Evolutionary conservation across 176 grass and related monocot genomes (phyloP).

Genomic region (Panicum miliaceum): DNA sequence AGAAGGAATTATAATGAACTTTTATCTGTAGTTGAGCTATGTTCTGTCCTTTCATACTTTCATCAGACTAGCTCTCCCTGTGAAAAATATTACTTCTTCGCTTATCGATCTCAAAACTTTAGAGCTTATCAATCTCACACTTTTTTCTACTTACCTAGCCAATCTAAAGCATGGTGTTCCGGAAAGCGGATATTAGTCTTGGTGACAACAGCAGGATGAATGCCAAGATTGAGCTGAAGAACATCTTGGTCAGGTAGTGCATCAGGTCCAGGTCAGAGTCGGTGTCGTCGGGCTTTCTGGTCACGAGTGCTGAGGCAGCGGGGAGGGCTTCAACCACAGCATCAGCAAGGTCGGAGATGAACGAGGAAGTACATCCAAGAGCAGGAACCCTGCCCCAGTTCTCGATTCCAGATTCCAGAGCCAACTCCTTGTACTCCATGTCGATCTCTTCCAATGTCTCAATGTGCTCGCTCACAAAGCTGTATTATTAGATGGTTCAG

Average conservation of each 20-base stretch:
- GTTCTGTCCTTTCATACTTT: neutral
- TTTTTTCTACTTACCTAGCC: slow-evolving; percentile 8
- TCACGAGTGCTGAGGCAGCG: slow-evolving; percentile 49
- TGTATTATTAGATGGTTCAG: slow-evolving; percentile 36
- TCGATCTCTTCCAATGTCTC: slow-evolving; percentile 97
- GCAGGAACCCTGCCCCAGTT: slow-evolving; percentile 97
- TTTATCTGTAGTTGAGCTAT: neutral
- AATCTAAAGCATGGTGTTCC: slow-evolving; percentile 55
- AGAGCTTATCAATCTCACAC: neutral
- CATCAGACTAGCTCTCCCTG: neutral
- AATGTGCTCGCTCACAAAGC: slow-evolving; percentile 98
- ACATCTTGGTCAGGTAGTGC: slow-evolving; percentile 67
- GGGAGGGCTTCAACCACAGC: slow-evolving; percentile 82
- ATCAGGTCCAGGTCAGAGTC: slow-evolving; percentile 57
- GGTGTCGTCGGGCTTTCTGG: slow-evolving; percentile 13
- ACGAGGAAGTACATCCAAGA: slow-evolving; percentile 70
- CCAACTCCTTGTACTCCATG: slow-evolving; percentile 99
- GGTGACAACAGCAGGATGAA: slow-evolving; percentile 79
- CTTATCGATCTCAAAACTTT: neutral
- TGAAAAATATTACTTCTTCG: neutral
- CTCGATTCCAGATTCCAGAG: slow-evolving; percentile 84
- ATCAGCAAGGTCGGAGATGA: slow-evolving; percentile 87
- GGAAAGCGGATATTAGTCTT: slow-evolving; percentile 61
- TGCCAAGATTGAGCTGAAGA: slow-evolving; percentile 76
- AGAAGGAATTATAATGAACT: neutral